phyloP scores from a whole-genome alignment of 805 yeast species.

The Yarrowia osloensis region DNA sequence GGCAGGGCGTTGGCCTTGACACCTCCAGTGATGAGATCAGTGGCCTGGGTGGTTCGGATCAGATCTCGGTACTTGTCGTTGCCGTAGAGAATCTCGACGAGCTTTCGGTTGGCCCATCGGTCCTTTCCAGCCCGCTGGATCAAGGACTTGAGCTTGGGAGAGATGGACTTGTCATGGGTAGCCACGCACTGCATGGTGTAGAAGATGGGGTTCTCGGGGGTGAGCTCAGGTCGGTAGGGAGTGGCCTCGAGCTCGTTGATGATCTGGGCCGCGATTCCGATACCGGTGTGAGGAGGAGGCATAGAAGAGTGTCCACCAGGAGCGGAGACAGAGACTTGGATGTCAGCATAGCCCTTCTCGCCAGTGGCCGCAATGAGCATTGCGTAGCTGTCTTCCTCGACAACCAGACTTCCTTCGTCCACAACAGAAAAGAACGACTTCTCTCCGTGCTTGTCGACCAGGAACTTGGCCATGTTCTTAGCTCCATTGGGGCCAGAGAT shows the following conservation, averaged over 20 bases:
- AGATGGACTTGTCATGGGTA: conserved; percentile 47
- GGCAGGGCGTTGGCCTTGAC: conserved; percentile 77
- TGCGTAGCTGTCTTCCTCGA: conserved; percentile 36
- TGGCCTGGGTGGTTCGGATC: conserved; percentile 66
- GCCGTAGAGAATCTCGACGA: conserved; percentile 20
- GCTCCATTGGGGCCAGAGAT: conserved; percentile 68
- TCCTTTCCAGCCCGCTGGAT: conserved; percentile 32
- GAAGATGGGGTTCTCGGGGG: conserved; percentile 61
- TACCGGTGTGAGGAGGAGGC: conserved; percentile 75
- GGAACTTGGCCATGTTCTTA: conserved; percentile 47
- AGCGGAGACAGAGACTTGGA: conserved; percentile 51
- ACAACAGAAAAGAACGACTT: conserved; percentile 62
- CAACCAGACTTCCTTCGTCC: conserved; percentile 66
- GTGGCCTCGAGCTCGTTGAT: conserved; percentile 56
- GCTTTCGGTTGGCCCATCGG: conserved; percentile 36
- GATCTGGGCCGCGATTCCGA: conserved; percentile 57
- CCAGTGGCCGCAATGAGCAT: conserved; percentile 51
- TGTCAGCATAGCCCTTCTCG: conserved; percentile 57
- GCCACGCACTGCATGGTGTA: conserved; percentile 64
- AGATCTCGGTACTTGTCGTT: conserved; percentile 35
- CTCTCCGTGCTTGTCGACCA: conserved; percentile 59
- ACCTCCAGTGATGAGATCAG: conserved; percentile 70
- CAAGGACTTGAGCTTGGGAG: conserved; percentile 36
- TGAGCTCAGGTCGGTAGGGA: conserved; percentile 53
- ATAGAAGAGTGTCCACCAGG: conserved; percentile 74